Evolutionary conservation across 1,284 basidiomycete genomes (phyloP), one percentile per base, ranked within the genome.

Genomic region (Entoloma clypeatum): DNA sequence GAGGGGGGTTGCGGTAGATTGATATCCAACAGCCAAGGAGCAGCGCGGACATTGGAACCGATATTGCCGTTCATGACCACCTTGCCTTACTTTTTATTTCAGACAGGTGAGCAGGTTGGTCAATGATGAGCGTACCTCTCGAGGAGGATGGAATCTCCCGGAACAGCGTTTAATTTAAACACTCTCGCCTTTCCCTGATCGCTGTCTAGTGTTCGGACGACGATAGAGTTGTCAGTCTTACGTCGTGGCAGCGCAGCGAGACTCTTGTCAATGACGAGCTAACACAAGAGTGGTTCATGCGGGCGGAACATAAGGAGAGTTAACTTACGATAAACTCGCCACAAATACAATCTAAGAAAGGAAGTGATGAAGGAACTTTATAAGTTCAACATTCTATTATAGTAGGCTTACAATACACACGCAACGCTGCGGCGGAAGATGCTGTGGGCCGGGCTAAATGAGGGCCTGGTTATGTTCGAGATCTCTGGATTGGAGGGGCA

Each of bases 181-280:
- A 86, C 73, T 42, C 76, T 68, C 3, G 84, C 81, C 52, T 81
- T 79, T 25, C 61, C 72, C 14, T 54, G 55, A 29, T 71, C 70
- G 24, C 57, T 69, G 52, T 85, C 81, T 58, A 82, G 77, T 21
- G 77, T 76, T 41, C 83, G 79, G 48, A 90, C 67, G 41, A 90
- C 77, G 36, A 77, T 77, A 11, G 87, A 77, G 39, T 74, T 77
- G 61, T 90, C 87, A 42, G 85, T 85, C 55, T 74, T 74, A 46
- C 86, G 79, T 47, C 75, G 72, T 7, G 87, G 86, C 30, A 89
- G 72, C 33, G 75, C 70, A 47, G 74, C 68, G 26, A 90, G 69
- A 41, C 69, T 75, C 61, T 81, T 86, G 63, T 90, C 87, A 58
- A 89, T 84, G 18, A 90, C 87, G 48, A 90, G 82, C 86, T 90